Conservation (phyloP, 306 rosid genomes). For the Prunus davidiana region DNA sequence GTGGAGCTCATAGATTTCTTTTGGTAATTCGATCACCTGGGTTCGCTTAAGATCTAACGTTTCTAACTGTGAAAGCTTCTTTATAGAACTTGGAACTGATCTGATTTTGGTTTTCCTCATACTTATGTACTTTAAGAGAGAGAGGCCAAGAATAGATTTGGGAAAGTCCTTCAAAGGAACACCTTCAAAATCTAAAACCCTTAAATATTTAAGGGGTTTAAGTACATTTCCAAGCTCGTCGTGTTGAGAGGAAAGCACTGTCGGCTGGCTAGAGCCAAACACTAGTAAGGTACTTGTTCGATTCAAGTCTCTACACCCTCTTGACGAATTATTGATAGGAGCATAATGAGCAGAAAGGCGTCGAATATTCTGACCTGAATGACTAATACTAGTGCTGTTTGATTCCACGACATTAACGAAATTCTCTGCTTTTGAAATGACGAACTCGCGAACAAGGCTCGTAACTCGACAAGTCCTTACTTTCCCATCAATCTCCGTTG, state of each 20-base stretch:
- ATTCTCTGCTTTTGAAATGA: neutral
- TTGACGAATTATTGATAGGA: neutral
- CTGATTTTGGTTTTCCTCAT: neutral
- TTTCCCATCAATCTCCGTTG: conserved; percentile 6
- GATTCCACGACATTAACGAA: conserved; percentile 2
- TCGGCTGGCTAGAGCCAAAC: neutral
- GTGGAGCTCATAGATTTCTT: neutral
- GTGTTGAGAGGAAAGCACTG: too few species aligned
- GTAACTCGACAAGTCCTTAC: conserved; percentile 2
- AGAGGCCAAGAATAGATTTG: neutral
- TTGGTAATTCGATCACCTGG: conserved; percentile 2
- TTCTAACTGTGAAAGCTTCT: conserved; percentile 1
- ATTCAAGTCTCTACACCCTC: neutral
- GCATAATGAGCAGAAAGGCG: conserved; percentile 4
- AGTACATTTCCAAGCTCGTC: neutral
- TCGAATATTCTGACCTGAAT: neutral
- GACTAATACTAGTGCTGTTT: neutral
- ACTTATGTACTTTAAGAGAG: neutral
- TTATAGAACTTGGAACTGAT: neutral
- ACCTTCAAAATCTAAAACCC: neutral
- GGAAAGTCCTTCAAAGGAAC: neutral
- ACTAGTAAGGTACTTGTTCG: neutral
- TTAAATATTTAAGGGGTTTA: neutral
- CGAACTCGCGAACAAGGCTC: conserved; percentile 10
- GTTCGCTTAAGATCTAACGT: conserved; percentile 20